Base-by-base conservation (phyloP, 2,329 filamentous ascomycete genomes). In the Arachnomyces sp. region DNA sequence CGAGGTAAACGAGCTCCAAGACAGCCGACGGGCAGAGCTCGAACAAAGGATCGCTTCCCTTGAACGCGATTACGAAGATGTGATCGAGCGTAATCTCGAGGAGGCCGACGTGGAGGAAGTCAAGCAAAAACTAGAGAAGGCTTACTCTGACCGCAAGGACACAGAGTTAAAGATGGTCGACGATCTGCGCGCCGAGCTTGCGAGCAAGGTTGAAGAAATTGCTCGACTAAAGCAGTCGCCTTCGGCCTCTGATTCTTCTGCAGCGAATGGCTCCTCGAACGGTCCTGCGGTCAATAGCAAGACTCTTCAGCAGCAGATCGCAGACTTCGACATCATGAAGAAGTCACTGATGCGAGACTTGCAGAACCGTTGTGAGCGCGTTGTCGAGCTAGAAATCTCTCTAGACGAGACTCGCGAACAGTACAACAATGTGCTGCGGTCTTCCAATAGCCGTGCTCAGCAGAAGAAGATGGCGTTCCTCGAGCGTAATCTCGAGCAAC, bases 381-480 rank as follows among this genome's bases (percentile, higher is more conserved):
- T 98, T 28, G 92, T 98, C 13, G 92, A 98, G 71, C 79, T 98
- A 18, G 92, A 98, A 66, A 98, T 98, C 56, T 94, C 86, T 28
- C 76, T 98, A 37, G 92, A 98, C 59, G 89, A 95, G 71, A 95
- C 92, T 1, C 80, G 92, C 41, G 92, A 98, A 71, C 92, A 98
- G 68, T 98, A 98, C 71, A 96, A 98, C 73, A 95, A 94, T 55
- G 92, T 98, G 45, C 76, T 98, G 43, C 82, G 90, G 42, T 92
- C 87, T 36, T 94, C 87, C 51, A 98, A 98, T 73, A 96, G 94
- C 72, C 84, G 92, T 44, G 90, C 92, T 16, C 92, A 98, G 70
- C 92, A 98, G 68, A 98, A 98, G 83, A 98, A 98, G 77, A 96
- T 98, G 85, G 93, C 92, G 12, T 98, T 98, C 76, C 70, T 98